A percentile compares a stretch with the other conserved stretches of the same genome.
phyloP scores from a whole-genome alignment of 768 basidiomycete species.

The Exsudoporus frostii region DNA sequence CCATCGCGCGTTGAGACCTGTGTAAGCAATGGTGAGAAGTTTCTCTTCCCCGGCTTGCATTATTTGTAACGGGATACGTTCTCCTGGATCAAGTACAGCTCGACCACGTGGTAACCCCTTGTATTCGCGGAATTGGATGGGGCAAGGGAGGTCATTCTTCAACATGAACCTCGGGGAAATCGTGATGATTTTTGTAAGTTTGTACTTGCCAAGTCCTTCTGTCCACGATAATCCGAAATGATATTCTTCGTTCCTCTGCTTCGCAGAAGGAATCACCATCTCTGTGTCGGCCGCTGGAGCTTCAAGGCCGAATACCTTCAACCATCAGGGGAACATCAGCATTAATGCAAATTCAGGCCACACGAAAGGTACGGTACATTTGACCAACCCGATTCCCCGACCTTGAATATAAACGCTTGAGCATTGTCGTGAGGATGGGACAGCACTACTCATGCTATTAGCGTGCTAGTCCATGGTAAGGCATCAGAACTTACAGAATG shows the following conservation, averaged over 20 bases:
- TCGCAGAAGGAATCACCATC: slow-evolving; percentile 63
- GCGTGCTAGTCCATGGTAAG: slow-evolving; percentile 1
- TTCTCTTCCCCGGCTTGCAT: slow-evolving; percentile 66
- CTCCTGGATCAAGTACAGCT: slow-evolving; percentile 60
- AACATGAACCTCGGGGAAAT: slow-evolving; percentile 88
- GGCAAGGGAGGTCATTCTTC: slow-evolving; percentile 69
- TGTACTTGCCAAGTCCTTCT: slow-evolving; percentile 96
- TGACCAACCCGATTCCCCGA: slow-evolving; percentile 88
- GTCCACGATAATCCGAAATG: slow-evolving; percentile 89
- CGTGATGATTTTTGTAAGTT: slow-evolving; percentile 90
- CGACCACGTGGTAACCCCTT: slow-evolving; percentile 64
- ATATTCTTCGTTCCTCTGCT: slow-evolving; percentile 61
- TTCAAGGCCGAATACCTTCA: slow-evolving; percentile 81
- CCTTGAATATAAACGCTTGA: slow-evolving; percentile 77
- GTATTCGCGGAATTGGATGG: slow-evolving; percentile 83
- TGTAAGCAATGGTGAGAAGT: slow-evolving; percentile 78
- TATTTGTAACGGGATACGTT: slow-evolving; percentile 64
- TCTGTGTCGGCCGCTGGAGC: slow-evolving; percentile 89
- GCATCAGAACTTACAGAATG: slow-evolving; percentile 67
- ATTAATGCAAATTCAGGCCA: background rate
- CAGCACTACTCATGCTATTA: slow-evolving; percentile 54
- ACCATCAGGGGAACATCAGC: slow-evolving; percentile 8
- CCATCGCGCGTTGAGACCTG: slow-evolving; percentile 86
- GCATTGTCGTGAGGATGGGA: slow-evolving; percentile 79
- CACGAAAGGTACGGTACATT: slow-evolving; percentile 46